These are phyloP conservation scores for Russula foetens DNA, from an alignment of 768 basidiomycete genomes.

Conservation along the genomic window DNA sequence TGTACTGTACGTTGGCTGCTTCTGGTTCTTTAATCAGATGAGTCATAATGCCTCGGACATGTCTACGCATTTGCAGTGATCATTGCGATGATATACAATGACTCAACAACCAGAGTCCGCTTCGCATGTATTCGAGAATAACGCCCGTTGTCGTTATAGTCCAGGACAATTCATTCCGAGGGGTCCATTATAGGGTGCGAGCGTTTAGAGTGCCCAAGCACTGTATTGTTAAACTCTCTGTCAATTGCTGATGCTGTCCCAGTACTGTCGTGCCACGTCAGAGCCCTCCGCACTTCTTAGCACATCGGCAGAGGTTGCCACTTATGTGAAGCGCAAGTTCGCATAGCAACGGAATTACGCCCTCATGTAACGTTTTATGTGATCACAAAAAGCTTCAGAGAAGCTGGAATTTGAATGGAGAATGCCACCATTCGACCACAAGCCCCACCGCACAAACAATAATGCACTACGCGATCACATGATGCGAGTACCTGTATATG, in stretches of 20 bases:
- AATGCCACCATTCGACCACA: too few relatives aligned
- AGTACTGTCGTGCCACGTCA: neutral
- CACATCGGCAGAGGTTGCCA: neutral
- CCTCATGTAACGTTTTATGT: neutral
- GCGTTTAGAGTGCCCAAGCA: neutral
- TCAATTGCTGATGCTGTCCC: neutral
- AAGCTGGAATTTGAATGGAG: neutral
- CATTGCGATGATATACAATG: too few relatives aligned
- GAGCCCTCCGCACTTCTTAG: neutral
- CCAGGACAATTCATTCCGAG: too few relatives aligned
- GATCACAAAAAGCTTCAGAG: slow-evolving; percentile 2
- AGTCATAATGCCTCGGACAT: neutral
- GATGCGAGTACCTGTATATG: slow-evolving; percentile 20
- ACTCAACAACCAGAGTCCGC: too few relatives aligned
- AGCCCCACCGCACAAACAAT: slow-evolving; percentile 8
- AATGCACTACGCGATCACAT: slow-evolving; percentile 23
- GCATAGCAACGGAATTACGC: slow-evolving; percentile 1
- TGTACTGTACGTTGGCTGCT: neutral
- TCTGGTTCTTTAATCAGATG: neutral
- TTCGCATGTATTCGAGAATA: too few relatives aligned
- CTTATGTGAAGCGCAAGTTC: neutral
- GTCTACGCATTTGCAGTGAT: neutral
- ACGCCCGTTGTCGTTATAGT: too few relatives aligned
- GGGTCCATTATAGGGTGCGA: neutral
- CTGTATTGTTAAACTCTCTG: neutral